Conservation (phyloP, 176 grass and related monocot species). For the Eragrostis curvula region DNA sequence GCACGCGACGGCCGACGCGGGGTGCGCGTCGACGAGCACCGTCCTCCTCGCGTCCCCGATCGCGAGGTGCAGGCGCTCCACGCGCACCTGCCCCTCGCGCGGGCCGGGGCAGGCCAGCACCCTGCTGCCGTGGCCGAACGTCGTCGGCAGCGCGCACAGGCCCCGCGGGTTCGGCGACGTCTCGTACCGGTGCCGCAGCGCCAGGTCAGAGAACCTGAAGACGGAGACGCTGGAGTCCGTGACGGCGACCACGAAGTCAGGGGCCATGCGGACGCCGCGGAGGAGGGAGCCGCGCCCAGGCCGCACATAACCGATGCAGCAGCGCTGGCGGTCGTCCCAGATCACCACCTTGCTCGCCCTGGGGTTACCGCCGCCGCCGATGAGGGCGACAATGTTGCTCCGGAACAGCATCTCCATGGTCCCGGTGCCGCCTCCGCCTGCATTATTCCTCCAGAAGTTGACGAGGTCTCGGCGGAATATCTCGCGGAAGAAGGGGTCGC, state of each 20-base stretch:
- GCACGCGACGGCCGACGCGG: neutral
- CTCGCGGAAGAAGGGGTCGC: slow-evolving; percentile 83
- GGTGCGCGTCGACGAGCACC: neutral
- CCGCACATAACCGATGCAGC: neutral
- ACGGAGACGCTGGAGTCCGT: neutral
- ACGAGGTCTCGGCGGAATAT: slow-evolving; percentile 78
- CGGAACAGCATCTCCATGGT: neutral
- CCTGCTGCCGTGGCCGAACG: neutral
- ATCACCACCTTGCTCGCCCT: neutral
- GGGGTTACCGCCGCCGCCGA: neutral
- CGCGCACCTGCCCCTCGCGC: neutral
- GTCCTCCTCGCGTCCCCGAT: neutral
- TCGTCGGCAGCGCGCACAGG: neutral
- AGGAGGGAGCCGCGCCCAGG: neutral
- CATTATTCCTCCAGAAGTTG: neutral
- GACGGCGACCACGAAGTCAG: neutral
- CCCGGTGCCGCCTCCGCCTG: neutral
- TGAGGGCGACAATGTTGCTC: neutral
- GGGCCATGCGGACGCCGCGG: too few species aligned
- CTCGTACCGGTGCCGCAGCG: neutral
- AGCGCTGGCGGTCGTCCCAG: neutral
- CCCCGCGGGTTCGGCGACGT: neutral
- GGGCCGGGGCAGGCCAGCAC: neutral
- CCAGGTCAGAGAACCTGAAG: neutral
- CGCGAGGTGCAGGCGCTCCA: neutral